Percentiles rank a stretch among this genome's conserved stretches.
These are phyloP conservation scores for Tillandsia leiboldiana DNA, from an alignment of 176 grass and related monocot genomes.

Conservation along the genomic window DNA sequence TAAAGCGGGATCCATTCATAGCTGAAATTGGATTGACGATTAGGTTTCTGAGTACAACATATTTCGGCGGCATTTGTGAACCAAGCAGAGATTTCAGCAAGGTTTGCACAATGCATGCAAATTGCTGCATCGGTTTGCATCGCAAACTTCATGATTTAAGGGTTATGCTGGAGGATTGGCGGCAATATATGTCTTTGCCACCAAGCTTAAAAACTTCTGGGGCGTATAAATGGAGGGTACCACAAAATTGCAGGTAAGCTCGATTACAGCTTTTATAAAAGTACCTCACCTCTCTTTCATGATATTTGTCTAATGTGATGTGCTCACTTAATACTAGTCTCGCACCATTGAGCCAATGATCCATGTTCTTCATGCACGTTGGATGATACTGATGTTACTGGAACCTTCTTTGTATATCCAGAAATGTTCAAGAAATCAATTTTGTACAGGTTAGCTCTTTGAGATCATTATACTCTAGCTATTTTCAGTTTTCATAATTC, in stretches of 20 bases:
- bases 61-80: constrained; percentile 72
- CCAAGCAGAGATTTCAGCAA: constrained; percentile 53
- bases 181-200: constrained; percentile 47
- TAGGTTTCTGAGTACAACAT: constrained; percentile 59
- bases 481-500: no score
- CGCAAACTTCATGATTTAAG: constrained; percentile 66
- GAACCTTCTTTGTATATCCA: no score
- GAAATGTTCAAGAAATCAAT: no score
- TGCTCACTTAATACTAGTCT: not conserved
- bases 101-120: constrained; percentile 75
- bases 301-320: not conserved
- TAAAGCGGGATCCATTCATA: constrained; percentile 47
- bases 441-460: no score
- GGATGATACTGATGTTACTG: no score
- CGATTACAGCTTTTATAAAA: not conserved
- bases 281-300: not conserved
- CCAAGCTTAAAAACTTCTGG: constrained; percentile 31
- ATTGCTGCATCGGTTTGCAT: constrained; percentile 58
- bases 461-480: no score
- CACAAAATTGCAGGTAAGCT: constrained; percentile 63
- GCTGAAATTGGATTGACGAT: constrained; percentile 52
- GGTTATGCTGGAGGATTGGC: constrained; percentile 60
- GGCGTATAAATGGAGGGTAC: constrained; percentile 39
- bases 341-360: not conserved
- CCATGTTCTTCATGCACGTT: no score